Evolutionary conservation across 2,329 filamentous ascomycete species (phyloP).

Genomic region (Arthrobotrys entomopaga): DNA sequence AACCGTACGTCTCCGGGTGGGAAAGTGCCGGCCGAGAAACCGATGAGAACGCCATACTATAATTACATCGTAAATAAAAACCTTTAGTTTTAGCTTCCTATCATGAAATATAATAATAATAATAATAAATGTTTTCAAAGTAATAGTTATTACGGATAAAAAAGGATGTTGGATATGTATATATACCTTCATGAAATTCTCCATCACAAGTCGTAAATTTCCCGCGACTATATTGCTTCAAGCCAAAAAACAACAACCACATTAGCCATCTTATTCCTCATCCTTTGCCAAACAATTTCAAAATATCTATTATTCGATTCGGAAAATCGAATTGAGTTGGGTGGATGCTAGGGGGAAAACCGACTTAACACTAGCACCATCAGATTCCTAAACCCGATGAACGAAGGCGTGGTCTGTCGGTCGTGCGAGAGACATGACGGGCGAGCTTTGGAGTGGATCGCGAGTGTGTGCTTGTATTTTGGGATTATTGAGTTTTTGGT

Average conservation of each 20-base stretch:
- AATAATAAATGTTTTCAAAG: too few relatives aligned
- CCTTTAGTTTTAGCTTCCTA: too few relatives aligned
- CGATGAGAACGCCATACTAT: slow-evolving; percentile 93
- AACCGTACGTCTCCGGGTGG: slow-evolving; percentile 79
- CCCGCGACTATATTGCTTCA: slow-evolving; percentile 75
- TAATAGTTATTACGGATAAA: too few relatives aligned
- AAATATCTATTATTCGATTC: too few relatives aligned
- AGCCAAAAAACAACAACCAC: not conserved
- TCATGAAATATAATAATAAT: too few relatives aligned
- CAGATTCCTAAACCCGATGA: slow-evolving; percentile 91
- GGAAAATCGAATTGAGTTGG: slow-evolving; percentile 7
- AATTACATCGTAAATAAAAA: too few relatives aligned
- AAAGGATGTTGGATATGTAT: slow-evolving; percentile 23
- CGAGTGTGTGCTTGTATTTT: slow-evolving; percentile 92
- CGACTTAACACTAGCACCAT: slow-evolving; percentile 91
- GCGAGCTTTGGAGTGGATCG: slow-evolving; percentile 77
- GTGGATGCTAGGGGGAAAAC: slow-evolving; percentile 58
- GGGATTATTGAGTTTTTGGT: slow-evolving; percentile 64
- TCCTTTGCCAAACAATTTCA: not conserved
- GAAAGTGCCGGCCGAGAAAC: slow-evolving; percentile 88
- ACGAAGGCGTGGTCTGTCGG: slow-evolving; percentile 77
- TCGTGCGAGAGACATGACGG: slow-evolving; percentile 90
- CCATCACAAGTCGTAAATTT: slow-evolving; percentile 92
- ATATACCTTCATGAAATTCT: slow-evolving; percentile 89
- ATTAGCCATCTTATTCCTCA: slow-evolving; percentile 41